Evolutionary conservation across 2,329 filamentous ascomycete genomes (phyloP).

Genomic region (Trichoderma aggressivum): DNA sequence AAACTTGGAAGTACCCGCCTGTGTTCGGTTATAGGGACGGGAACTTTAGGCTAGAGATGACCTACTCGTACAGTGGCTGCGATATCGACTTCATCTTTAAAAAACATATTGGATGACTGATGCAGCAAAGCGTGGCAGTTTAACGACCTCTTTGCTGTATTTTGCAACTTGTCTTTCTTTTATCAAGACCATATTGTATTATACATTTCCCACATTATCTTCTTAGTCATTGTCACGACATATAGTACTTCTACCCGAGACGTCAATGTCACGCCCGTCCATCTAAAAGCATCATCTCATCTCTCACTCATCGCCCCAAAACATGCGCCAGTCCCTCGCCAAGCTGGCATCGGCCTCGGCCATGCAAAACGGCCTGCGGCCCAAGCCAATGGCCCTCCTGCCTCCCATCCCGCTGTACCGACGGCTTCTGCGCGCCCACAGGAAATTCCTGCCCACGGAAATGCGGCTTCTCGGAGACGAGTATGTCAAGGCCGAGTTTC

Average conservation of each 20-base stretch:
- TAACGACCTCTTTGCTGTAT: not conserved
- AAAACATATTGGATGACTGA: not conserved
- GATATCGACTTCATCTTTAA: not conserved
- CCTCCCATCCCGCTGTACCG: slow-evolving; percentile 89
- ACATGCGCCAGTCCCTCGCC: slow-evolving; percentile 11
- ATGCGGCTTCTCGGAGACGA: slow-evolving; percentile 82
- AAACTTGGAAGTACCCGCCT: not conserved
- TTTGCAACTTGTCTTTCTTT: not conserved
- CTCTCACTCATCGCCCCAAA: not conserved
- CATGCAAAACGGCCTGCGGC: slow-evolving; percentile 33
- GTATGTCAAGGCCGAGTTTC: slow-evolving; percentile 91
- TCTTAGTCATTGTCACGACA: not conserved
- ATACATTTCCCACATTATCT: not conserved
- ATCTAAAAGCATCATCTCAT: not conserved
- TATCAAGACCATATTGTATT: not conserved
- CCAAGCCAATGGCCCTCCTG: slow-evolving; percentile 62
- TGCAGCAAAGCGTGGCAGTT: not conserved
- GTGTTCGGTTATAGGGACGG: not conserved
- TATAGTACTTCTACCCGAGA: not conserved
- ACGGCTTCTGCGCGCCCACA: slow-evolving; percentile 79
- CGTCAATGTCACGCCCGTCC: not conserved
- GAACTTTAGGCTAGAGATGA: not conserved
- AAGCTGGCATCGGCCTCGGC: slow-evolving; percentile 38
- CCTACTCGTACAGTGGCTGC: not conserved
- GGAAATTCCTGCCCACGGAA: slow-evolving; percentile 70